Conservation (phyloP, 495 filamentous ascomycete genomes). For the Polyplosphaeria fusca region DNA sequence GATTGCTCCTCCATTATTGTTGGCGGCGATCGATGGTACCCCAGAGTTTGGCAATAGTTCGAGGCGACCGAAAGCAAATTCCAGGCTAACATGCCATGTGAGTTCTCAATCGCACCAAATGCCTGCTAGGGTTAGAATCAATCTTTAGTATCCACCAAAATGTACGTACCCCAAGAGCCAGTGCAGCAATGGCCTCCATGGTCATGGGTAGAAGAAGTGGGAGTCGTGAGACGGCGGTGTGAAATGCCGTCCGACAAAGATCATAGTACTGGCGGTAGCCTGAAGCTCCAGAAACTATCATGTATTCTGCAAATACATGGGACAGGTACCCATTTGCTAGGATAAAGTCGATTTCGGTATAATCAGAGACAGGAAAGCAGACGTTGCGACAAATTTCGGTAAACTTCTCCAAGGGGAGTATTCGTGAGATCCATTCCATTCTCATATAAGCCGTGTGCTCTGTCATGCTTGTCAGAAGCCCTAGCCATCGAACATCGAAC, state of each 20-base stretch:
- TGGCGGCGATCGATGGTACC: constrained; percentile 23
- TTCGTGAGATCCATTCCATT: constrained; percentile 21
- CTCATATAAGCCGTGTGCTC: constrained; percentile 18
- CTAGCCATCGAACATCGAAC: no score
- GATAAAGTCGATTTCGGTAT: constrained; percentile 32
- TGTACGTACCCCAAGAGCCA: constrained; percentile 29
- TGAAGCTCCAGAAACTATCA: constrained; percentile 21
- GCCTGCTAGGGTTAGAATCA: constrained; percentile 35
- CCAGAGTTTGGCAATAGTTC: constrained; percentile 28
- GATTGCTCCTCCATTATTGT: constrained; percentile 1
- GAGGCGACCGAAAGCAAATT: constrained; percentile 31
- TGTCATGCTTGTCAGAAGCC: no score
- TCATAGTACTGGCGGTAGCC: constrained; percentile 15
- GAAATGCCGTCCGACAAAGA: constrained; percentile 24
- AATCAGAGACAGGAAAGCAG: constrained; percentile 35
- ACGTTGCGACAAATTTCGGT: constrained; percentile 34
- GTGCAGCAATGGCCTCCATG: constrained; percentile 30
- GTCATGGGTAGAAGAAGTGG: constrained; percentile 33
- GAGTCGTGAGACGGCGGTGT: constrained; percentile 21
- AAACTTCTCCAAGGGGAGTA: constrained; percentile 32
- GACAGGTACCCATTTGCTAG: constrained; percentile 35
- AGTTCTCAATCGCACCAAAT: constrained; percentile 35
- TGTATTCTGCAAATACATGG: constrained; percentile 31
- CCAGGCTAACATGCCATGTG: constrained; percentile 30
- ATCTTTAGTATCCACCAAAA: background rate